Conservation (phyloP, 306 rosid genomes). For the Vigna hirtella region DNA sequence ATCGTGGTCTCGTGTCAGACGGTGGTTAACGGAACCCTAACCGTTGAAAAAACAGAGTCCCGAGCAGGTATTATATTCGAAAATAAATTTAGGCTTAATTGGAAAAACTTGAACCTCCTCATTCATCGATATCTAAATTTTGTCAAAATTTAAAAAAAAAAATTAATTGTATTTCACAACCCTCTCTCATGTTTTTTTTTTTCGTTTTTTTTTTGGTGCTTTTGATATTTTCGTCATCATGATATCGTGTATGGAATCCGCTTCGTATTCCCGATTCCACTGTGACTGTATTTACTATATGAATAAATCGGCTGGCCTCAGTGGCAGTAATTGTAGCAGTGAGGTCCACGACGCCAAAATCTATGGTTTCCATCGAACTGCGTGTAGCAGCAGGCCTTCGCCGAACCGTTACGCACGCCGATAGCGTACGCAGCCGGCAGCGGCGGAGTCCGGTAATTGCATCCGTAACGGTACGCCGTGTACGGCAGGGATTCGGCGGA, state of each 20-base stretch:
- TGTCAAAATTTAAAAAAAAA: neutral
- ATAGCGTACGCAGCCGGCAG: conserved; percentile 32
- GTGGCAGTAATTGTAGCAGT: conserved; percentile 48
- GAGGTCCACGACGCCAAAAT: conserved; percentile 47
- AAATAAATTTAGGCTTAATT: conserved; percentile 27
- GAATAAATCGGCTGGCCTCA: conserved; percentile 26
- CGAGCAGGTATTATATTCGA: neutral
- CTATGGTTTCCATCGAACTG: conserved; percentile 50
- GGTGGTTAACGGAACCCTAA: conserved; percentile 33
- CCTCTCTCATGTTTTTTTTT: neutral
- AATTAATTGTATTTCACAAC: conserved; percentile 1
- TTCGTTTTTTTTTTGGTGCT: neutral
- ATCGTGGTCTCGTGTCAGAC: neutral
- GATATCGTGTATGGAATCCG: conserved; percentile 5
- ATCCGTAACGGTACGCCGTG: conserved; percentile 42
- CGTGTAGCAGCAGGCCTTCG: conserved; percentile 43
- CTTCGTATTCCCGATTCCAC: neutral
- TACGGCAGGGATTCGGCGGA: conserved; percentile 45
- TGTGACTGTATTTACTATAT: conserved; percentile 34
- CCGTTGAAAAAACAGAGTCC: neutral
- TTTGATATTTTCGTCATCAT: conserved; percentile 20
- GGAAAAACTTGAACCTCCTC: conserved; percentile 30
- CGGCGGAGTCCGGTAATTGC: conserved; percentile 35
- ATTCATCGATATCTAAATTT: conserved; percentile 30
- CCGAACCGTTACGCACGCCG: conserved; percentile 44